phyloP scores from a whole-genome alignment of 768 basidiomycete species.

The Gloeostereum incarnatum region DNA sequence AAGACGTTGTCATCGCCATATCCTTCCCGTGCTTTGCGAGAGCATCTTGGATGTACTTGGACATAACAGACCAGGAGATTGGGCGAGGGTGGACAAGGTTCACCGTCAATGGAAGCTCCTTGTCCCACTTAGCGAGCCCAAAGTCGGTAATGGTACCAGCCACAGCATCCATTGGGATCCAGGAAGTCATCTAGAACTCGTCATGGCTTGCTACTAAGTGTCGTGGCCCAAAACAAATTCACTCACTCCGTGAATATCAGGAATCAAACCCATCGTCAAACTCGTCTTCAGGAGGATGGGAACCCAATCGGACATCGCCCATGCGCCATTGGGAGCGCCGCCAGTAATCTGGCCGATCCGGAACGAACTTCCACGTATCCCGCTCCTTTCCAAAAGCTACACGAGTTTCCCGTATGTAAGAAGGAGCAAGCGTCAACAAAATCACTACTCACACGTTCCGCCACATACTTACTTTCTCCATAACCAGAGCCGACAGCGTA shows the following conservation, averaged over 20 bases:
- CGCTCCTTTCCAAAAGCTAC: conserved; percentile 13
- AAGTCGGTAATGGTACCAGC: conserved; percentile 17
- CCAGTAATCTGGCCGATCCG: conserved; percentile 28
- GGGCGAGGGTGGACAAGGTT: conserved; percentile 26
- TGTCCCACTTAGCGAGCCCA: conserved; percentile 14
- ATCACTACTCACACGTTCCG: conserved; percentile 7
- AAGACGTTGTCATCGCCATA: too few relatives aligned
- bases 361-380: conserved; percentile 7
- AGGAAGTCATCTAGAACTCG: conserved; percentile 15
- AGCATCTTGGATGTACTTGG: background rate
- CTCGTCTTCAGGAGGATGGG: conserved; percentile 25
- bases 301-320: conserved; percentile 26
- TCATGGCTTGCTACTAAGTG: background rate
- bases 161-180: conserved; percentile 20
- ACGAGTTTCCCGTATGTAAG: background rate
- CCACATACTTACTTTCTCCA: conserved; percentile 12
- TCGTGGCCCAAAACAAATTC: background rate
- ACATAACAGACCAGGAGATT: conserved; percentile 9
- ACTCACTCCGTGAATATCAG: conserved; percentile 16
- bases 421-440: background rate
- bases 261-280: conserved; percentile 16
- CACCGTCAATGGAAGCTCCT: conserved; percentile 11
- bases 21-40: background rate
- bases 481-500: conserved; percentile 9
- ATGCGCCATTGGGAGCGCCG: conserved; percentile 21